Percentiles rank a stretch among this genome's conserved stretches.
These are phyloP conservation scores for Trebouxia sp. DNA, from an alignment of 139 green algal genomes.

Conservation along the genomic window DNA sequence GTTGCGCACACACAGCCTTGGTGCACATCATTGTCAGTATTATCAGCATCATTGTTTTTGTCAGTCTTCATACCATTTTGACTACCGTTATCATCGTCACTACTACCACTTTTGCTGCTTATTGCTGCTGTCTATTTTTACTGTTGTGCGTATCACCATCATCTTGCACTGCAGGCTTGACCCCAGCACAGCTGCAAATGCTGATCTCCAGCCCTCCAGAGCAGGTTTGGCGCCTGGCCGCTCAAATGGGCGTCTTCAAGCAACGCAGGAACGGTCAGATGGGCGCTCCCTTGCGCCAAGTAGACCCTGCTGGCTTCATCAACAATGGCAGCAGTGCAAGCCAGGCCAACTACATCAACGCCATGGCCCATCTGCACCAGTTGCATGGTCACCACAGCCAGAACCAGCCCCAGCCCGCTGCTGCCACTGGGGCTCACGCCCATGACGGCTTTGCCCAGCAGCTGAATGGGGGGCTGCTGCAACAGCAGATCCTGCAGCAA, in stretches of 20 bases:
- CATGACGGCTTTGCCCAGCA: neutral
- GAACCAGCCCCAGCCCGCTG: neutral
- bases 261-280: constrained; percentile 2
- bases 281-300: neutral
- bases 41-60: neutral
- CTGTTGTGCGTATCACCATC: neutral
- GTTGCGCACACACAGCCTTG: too few relatives aligned
- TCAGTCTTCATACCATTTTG: neutral
- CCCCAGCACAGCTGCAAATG: constrained; percentile 31
- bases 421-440: neutral
- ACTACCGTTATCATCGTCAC: neutral
- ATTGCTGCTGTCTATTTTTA: neutral
- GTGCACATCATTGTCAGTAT: too few relatives aligned
- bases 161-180: constrained; percentile 27
- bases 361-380: constrained; percentile 25
- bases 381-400: constrained; percentile 30
- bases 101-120: neutral
- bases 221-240: constrained; percentile 25
- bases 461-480: constrained; percentile 4
- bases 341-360: constrained; percentile 22
- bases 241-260: constrained; percentile 33
- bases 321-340: neutral
- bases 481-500: constrained; percentile 23
- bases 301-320: neutral
- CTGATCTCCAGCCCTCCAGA: constrained; percentile 28